Evolutionary conservation across 176 grass and related monocot species (phyloP), one percentile per base, ranked within the genome.

Genomic region (Carex scoparia): DNA sequence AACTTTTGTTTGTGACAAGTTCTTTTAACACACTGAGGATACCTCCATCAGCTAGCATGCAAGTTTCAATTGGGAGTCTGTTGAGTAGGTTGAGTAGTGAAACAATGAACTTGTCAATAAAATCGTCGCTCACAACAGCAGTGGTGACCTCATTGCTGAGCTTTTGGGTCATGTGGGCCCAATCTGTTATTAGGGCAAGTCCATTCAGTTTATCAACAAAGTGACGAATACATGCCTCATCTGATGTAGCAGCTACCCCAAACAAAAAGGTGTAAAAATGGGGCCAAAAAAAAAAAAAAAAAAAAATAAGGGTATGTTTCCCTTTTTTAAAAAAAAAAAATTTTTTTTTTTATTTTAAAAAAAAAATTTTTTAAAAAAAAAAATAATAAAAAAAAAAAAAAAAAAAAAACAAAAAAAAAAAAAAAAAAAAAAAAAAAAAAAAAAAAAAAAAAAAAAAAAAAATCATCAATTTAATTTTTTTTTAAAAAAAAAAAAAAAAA

Each of bases 191-290:
- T 74, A 82, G 72, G 38, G 60, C 27, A 65, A 81, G 75, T 28
- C 84, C 87, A 89, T 89, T 85, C 62, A 89, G 71, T 7, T 63
- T 83, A 2, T 73, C 38, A 5, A 89, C 48, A 64, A 89, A 89
- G 42, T 89, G 83, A 81, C 64, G 30, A 42, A 89, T 79, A 56
- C 74, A 85, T 58, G 31, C 74, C 55, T 89, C 70, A 66, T 85
- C 44, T 33, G 68, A 79, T 54, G 87, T 89, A 62, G 65, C 83
- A 54, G 65, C 27, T 42, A 89, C 23, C 40, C n/a, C n/a, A n/a
- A n/a, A n/a, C n/a, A n/a, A n/a, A n/a, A n/a, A n/a, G n/a, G n/a
- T n/a, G n/a, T n/a, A n/a, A n/a, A n/a, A n/a, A n/a, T n/a, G n/a
- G n/a, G n/a, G n/a, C n/a, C n/a, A n/a, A n/a, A n/a, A n/a, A n/a